Conservation (phyloP, 345 rosid species). For the Noccaea bulbosa region DNA sequence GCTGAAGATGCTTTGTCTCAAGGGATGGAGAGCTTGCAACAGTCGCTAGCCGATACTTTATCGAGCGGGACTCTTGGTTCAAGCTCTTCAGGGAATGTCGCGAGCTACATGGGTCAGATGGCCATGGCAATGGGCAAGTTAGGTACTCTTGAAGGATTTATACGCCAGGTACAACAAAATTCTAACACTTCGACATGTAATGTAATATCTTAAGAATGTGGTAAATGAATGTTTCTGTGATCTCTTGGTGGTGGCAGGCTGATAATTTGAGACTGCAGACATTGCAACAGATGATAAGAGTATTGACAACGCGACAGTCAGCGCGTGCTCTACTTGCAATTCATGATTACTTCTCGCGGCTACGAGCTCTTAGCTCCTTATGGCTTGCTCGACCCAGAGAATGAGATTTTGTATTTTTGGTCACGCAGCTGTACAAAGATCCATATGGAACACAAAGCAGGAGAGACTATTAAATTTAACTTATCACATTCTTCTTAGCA, state of each 20-base stretch:
- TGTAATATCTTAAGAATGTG: not conserved
- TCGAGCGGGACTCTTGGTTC: conserved; percentile 89
- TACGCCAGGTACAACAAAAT: conserved; percentile 71
- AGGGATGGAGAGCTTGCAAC: conserved; percentile 99
- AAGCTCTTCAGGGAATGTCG: conserved; percentile 85
- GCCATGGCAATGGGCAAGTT: conserved; percentile 99
- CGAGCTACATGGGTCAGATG: conserved; percentile 99
- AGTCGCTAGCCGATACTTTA: conserved; percentile 88
- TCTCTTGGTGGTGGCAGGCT: conserved; percentile 59
- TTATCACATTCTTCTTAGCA: conserved; percentile 32
- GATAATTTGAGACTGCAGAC: conserved; percentile 95
- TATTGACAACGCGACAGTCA: conserved; percentile 85
- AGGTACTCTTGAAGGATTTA: conserved; percentile 96
- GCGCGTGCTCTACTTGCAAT: conserved; percentile 96
- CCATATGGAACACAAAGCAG: conserved; percentile 32
- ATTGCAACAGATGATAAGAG: conserved; percentile 90
- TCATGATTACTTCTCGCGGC: conserved; percentile 81
- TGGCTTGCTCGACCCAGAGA: conserved; percentile 99
- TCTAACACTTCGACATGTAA: conserved; percentile 12
- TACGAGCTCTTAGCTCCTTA: conserved; percentile 95
- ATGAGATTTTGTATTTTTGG: conserved; percentile 42
- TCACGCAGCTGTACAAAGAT: conserved; percentile 42
- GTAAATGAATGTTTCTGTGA: not conserved
- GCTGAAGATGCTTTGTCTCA: conserved; percentile 99
- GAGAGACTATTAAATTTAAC: conserved; percentile 34